These are phyloP conservation scores for Brassica cretica DNA, from an alignment of 345 rosid species.

Conservation along the genomic window DNA sequence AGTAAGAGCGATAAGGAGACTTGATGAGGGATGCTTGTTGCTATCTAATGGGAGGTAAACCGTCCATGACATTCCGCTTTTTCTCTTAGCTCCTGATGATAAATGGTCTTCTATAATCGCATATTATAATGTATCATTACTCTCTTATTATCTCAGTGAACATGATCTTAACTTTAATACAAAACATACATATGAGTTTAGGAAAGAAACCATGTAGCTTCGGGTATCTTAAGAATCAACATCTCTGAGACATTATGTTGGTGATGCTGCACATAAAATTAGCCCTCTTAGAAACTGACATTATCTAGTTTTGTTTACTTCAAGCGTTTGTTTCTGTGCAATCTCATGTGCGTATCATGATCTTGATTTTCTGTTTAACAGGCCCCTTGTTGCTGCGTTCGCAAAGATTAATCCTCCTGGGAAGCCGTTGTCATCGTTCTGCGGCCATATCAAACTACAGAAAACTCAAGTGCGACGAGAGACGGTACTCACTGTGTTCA, in stretches of 20 bases:
- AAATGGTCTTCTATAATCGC: too few relatives aligned
- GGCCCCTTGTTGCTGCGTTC: constrained; percentile 73
- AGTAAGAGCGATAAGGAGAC: constrained; percentile 47
- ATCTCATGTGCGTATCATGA: constrained; percentile 3
- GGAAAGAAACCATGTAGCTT: not conserved
- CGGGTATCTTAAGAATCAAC: not conserved
- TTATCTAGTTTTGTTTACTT: constrained; percentile 9
- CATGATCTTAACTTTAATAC: not conserved
- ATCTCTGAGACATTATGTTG: not conserved
- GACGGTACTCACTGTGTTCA: constrained; percentile 43
- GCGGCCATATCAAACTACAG: constrained; percentile 65
- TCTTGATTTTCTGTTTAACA: constrained; percentile 38
- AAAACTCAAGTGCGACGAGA: constrained; percentile 54
- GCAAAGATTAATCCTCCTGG: constrained; percentile 52
- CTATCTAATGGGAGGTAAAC: constrained; percentile 74
- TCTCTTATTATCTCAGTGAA: not conserved
- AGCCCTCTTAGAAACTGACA: not conserved
- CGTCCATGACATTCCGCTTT: too few relatives aligned
- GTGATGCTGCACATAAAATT: not conserved
- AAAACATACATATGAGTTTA: not conserved
- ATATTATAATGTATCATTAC: too few relatives aligned
- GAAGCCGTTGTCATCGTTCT: constrained; percentile 47
- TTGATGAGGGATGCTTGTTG: constrained; percentile 64
- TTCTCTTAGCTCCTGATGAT: too few relatives aligned
- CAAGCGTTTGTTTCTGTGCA: not conserved